Evolutionary conservation across 805 yeast species (phyloP).

Genomic region (Metschnikowia koreensis): DNA sequence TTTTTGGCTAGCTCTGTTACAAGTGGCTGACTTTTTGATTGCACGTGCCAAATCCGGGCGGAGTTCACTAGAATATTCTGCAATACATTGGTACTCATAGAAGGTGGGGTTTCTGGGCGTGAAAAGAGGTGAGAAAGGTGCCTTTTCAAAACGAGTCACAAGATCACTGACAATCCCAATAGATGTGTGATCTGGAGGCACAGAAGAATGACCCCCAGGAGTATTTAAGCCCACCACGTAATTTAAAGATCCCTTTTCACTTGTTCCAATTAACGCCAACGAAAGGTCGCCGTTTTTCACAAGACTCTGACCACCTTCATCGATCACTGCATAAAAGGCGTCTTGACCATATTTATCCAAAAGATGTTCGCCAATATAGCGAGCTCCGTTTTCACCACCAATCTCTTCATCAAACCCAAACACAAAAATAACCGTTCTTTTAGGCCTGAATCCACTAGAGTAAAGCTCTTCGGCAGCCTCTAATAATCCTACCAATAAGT

Average conservation of each 20-base stretch:
- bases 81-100: constrained; percentile 58
- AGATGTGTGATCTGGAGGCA: constrained; percentile 76
- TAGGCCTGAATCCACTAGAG: constrained; percentile 8
- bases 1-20: constrained; percentile 29
- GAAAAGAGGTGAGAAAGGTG: constrained; percentile 49
- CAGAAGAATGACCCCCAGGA: constrained; percentile 77
- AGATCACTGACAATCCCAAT: constrained; percentile 71
- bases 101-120: constrained; percentile 60
- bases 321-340: constrained; percentile 16
- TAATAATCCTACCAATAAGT: constrained; percentile 59
- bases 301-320: constrained; percentile 16
- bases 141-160: constrained; percentile 51
- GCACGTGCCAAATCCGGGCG: constrained; percentile 23
- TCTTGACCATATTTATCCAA: constrained; percentile 10
- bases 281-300: constrained; percentile 8
- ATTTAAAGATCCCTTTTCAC: constrained; percentile 16
- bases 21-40: constrained; percentile 33
- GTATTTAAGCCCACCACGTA: constrained; percentile 41
- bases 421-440: constrained; percentile 11
- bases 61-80: constrained; percentile 33
- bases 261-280: constrained; percentile 15
- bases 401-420: constrained; percentile 19
- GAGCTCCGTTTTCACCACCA: constrained; percentile 15
- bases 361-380: constrained; percentile 7
- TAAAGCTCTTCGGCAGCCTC: constrained; percentile 34